Conservation (phyloP, 345 rosid species). For the Dipteronia dyeriana region DNA sequence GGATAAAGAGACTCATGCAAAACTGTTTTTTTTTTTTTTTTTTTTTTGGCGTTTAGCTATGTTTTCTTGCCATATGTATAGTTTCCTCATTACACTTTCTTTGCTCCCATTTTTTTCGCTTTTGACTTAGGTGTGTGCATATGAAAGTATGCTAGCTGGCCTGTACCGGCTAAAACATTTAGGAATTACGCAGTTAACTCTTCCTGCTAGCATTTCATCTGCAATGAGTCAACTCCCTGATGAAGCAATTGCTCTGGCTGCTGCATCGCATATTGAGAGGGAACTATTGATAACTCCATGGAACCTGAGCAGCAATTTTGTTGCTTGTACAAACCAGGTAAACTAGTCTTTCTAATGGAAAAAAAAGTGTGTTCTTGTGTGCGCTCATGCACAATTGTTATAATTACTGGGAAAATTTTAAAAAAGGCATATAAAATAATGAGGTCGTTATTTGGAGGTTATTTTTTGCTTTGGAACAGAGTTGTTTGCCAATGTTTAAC, state of each 20-base stretch:
- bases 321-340: slow-evolving; percentile 94
- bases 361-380: background rate
- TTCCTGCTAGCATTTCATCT: slow-evolving; percentile 71
- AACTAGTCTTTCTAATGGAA: slow-evolving; percentile 12
- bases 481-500: background rate
- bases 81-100: background rate
- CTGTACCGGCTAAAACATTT: slow-evolving; percentile 85
- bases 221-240: slow-evolving; percentile 95
- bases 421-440: background rate
- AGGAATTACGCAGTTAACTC: slow-evolving; percentile 79
- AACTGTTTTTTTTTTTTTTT: background rate
- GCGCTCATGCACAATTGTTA: background rate
- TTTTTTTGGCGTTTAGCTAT: background rate
- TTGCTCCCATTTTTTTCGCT: background rate
- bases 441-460: no score
- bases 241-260: slow-evolving; percentile 96
- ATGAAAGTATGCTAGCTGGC: slow-evolving; percentile 99
- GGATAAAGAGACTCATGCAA: background rate
- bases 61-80: background rate
- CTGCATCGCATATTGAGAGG: slow-evolving; percentile 95
- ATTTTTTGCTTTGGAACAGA: background rate
- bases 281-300: slow-evolving; percentile 96
- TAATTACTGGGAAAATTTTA: background rate
- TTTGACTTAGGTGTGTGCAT: slow-evolving; percentile 77
- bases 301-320: slow-evolving; percentile 94